These are phyloP conservation scores for Rhizopus arrhizus DNA, from an alignment of 371 early-diverging fungal genomes.

Conservation along the genomic window DNA sequence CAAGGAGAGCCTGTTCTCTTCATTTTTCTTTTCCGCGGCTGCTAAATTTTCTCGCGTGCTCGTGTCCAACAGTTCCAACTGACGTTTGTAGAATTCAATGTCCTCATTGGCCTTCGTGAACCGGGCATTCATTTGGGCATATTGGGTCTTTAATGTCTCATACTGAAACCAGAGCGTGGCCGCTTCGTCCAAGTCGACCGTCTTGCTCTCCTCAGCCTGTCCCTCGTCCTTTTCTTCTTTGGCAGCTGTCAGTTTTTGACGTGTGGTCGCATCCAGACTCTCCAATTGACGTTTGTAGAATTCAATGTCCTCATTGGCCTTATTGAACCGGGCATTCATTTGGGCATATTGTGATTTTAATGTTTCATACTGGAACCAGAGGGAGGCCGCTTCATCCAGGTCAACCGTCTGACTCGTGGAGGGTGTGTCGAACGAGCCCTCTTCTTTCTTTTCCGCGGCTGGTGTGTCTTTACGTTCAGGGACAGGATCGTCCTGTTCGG, in stretches of 20 bases:
- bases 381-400: background rate
- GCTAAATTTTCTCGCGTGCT: background rate
- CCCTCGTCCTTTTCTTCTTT: background rate
- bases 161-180: slow-evolving; percentile 17
- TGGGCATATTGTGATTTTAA: too few relatives aligned
- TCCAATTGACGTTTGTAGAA: too few relatives aligned
- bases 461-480: too few relatives aligned
- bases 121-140: slow-evolving; percentile 13
- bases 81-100: slow-evolving; percentile 9
- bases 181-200: slow-evolving; percentile 1
- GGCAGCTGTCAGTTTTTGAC: too few relatives aligned
- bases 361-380: too few relatives aligned
- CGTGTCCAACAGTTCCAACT: background rate
- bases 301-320: too few relatives aligned
- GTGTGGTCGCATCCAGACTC: too few relatives aligned
- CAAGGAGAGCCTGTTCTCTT: background rate
- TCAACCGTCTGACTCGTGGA: background rate
- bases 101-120: slow-evolving; percentile 14
- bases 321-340: too few relatives aligned
- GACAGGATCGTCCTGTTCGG: too few relatives aligned
- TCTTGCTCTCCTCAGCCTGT: background rate
- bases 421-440: too few relatives aligned
- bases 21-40: background rate
- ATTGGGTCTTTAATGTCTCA: slow-evolving; percentile 15
- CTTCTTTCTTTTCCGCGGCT: too few relatives aligned